Base-by-base conservation (phyloP, 805 yeast genomes). In the Danielozyma ontarioensis region DNA sequence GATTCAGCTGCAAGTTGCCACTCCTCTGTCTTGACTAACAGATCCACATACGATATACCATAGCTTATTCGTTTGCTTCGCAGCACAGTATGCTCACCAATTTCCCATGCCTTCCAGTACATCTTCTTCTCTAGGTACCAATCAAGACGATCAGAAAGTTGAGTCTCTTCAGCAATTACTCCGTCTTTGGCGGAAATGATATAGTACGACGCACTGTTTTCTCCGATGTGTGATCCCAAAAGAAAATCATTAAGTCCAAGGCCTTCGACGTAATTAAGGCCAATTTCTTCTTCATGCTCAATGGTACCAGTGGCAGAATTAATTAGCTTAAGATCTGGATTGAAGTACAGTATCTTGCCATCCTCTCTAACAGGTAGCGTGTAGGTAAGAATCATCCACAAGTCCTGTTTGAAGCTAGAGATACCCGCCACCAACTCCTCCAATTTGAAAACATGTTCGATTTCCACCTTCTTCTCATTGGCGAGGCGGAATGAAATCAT, bases 231-330 rank as follows among this genome's bases (percentile, higher is more conserved):
- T 31, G 72, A 74, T 1, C 80, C 76, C 29, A 89, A 55, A 42
- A 76, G 80, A 50, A 83, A 85, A 51, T 93, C 97, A 52, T 90
- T 89, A 13, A 83, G 63, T 0, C 94, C 88, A 27, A 86, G 57
- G 11, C 68, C 63, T 15, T 75, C 68, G 29, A 64, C 72, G 22
- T 75, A 74, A 32, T 72, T 73, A 36, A 86, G 56, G 0, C 81
- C 76, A 2, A 90, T 69, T 50, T 82, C 95, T 53, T 90, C 96
- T 15, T 80, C 86, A 33, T 83, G 78, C 11, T 75, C 68, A 32
- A 85, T 94, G 37, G 76, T 82, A 6, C 90, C 86, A 6, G 79
- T 75, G 1, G 62, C 45, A 2, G 80, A 64, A 51, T 82, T 80
- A 13, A 86, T 59, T 1, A 93, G 65, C 39, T 80, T 75, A 16